Evolutionary conservation across 1,284 basidiomycete species (phyloP).

Genomic region (Cryptococcus sp.): DNA sequence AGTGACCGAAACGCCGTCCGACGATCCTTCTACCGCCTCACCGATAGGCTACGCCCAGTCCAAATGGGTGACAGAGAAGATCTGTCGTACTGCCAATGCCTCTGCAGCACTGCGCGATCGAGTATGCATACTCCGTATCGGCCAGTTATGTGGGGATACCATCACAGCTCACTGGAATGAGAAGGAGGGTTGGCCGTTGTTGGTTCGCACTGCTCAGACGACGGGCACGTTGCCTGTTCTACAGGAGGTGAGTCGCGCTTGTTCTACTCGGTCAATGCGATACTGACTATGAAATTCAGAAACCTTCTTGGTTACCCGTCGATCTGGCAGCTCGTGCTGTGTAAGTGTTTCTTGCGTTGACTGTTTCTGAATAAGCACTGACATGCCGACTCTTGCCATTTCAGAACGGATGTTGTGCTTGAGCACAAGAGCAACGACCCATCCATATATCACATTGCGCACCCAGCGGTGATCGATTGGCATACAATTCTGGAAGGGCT

Average conservation of each 20-base stretch:
- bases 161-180: slow-evolving; percentile 54
- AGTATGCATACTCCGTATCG: slow-evolving; percentile 39
- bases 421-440: neutral
- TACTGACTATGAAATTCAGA: slow-evolving; percentile 21
- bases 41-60: slow-evolving; percentile 53
- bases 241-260: slow-evolving; percentile 37
- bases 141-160: slow-evolving; percentile 52
- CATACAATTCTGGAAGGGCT: slow-evolving; percentile 38
- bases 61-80: slow-evolving; percentile 55
- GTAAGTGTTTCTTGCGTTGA: slow-evolving; percentile 14
- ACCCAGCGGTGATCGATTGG: slow-evolving; percentile 30
- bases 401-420: slow-evolving; percentile 42
- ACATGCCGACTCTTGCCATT: neutral
- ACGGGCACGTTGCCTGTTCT: slow-evolving; percentile 46
- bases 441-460: slow-evolving; percentile 37
- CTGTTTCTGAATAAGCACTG: slow-evolving; percentile 2
- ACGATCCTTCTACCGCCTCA: slow-evolving; percentile 44
- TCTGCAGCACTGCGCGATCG: slow-evolving; percentile 11
- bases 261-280: neutral
- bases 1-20: slow-evolving; percentile 36
- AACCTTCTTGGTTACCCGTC: slow-evolving; percentile 53
- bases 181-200: slow-evolving; percentile 53
- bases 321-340: slow-evolving; percentile 50
- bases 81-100: slow-evolving; percentile 40
- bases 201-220: slow-evolving; percentile 44